Evolutionary conservation across 306 rosid genomes (phyloP).

Genomic region (Senna tora): DNA sequence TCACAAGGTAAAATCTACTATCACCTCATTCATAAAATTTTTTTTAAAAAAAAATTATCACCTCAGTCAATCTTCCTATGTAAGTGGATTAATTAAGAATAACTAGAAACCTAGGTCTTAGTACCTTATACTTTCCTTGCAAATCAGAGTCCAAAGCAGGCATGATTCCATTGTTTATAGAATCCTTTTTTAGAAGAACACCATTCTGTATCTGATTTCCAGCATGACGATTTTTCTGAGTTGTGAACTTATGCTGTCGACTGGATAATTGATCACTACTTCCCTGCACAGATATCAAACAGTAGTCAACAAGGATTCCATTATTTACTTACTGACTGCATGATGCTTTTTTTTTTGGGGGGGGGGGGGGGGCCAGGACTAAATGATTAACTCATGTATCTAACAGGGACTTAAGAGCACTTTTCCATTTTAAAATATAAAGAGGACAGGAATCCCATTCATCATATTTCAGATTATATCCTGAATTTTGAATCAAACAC

Average conservation of each 20-base stretch:
- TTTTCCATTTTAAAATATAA: too few species aligned
- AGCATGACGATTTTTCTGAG: constrained; percentile 58
- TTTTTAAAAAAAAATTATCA: too few species aligned
- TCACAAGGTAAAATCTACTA: constrained; percentile 9
- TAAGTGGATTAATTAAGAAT: constrained; percentile 4
- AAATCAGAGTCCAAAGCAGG: constrained; percentile 48
- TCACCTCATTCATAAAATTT: constrained; percentile 20
- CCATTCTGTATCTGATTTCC: constrained; percentile 53
- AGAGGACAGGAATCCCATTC: neutral
- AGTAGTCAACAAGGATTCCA: constrained; percentile 26
- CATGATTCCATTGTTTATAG: constrained; percentile 62
- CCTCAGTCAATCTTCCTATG: constrained; percentile 28
- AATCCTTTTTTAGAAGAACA: constrained; percentile 44
- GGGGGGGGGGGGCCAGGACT: neutral
- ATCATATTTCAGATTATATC: neutral
- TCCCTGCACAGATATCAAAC: constrained; percentile 60
- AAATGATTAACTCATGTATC: neutral
- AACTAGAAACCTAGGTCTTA: constrained; percentile 46
- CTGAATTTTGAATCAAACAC: neutral
- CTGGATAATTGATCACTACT: constrained; percentile 60
- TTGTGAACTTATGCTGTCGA: constrained; percentile 57
- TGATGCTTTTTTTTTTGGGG: too few species aligned
- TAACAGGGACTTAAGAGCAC: too few species aligned
- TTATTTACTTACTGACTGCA: neutral
- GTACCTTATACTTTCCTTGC: constrained; percentile 74